These are phyloP conservation scores for Cucumis melo DNA, from an alignment of 306 rosid genomes.

Conservation along the genomic window DNA sequence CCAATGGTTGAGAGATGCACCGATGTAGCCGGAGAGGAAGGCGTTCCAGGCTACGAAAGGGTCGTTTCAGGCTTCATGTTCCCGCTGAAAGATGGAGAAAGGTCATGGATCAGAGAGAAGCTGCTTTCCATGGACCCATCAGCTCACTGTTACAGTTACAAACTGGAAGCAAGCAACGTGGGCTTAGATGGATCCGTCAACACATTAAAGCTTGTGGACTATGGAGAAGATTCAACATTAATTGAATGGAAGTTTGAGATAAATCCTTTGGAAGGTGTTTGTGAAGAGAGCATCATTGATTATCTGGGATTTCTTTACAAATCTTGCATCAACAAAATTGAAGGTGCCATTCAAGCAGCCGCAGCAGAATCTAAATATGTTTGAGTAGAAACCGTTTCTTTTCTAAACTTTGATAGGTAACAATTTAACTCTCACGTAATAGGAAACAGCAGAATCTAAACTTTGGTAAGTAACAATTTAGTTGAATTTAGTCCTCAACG, in stretches of 20 bases:
- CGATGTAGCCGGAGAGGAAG: slow-evolving; percentile 45
- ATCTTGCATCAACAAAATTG: slow-evolving; percentile 64
- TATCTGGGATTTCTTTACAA: slow-evolving; percentile 57
- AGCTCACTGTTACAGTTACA: slow-evolving; percentile 34
- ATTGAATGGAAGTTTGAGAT: slow-evolving; percentile 58
- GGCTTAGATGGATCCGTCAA: slow-evolving; percentile 66
- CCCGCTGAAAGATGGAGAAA: slow-evolving; percentile 63
- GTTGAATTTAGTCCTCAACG: no score
- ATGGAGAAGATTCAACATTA: slow-evolving; percentile 51
- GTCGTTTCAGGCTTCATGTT: slow-evolving; percentile 70
- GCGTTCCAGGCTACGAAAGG: slow-evolving; percentile 40
- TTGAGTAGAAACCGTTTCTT: neutral
- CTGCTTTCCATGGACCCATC: slow-evolving; percentile 42
- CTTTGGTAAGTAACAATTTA: no score
- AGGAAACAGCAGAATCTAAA: no score
- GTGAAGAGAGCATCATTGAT: slow-evolving; percentile 46
- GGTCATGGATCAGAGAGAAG: slow-evolving; percentile 86
- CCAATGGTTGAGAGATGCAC: slow-evolving; percentile 71
- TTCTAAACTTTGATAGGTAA: no score
- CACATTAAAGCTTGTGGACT: slow-evolving; percentile 41
- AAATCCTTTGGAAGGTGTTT: slow-evolving; percentile 33
- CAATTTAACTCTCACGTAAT: no score
- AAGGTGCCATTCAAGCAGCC: slow-evolving; percentile 34
- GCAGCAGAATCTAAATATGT: slow-evolving; percentile 7
- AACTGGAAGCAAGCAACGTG: slow-evolving; percentile 70